Evolutionary conservation across 306 rosid species (phyloP).

Genomic region (Ammopiptanthus mongolicus): DNA sequence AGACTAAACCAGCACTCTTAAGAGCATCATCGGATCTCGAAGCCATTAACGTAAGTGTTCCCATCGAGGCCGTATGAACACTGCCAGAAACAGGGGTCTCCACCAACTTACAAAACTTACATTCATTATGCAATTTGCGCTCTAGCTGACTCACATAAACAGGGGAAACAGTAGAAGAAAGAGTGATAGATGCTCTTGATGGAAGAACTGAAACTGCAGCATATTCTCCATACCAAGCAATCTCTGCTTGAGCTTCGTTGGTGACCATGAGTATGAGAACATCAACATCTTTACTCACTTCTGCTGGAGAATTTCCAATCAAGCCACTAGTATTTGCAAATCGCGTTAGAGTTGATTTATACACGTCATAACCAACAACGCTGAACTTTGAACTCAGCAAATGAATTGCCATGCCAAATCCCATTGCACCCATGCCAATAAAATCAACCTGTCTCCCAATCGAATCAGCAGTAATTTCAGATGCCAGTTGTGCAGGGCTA

Average conservation of each 20-base stretch:
- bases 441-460: constrained; percentile 65
- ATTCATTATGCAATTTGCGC: constrained; percentile 55
- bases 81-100: no score
- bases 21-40: no score
- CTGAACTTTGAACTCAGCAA: constrained; percentile 63
- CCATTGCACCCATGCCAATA: constrained; percentile 99
- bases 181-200: constrained; percentile 67
- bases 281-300: constrained; percentile 82
- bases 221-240: constrained; percentile 66
- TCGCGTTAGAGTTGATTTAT: constrained; percentile 66
- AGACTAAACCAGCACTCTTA: no score
- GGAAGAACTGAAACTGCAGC: constrained; percentile 94
- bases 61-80: no score
- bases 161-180: constrained; percentile 96
- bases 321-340: constrained; percentile 76
- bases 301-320: constrained; percentile 79
- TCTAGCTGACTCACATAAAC: constrained; percentile 81
- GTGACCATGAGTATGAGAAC: constrained; percentile 89
- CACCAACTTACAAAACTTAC: no score
- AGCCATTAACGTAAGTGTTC: no score
- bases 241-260: constrained; percentile 84
- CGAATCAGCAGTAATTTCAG: constrained; percentile 43
- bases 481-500: constrained; percentile 65
- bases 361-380: constrained; percentile 83
- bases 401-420: constrained; percentile 98